Conservation (phyloP, 345 rosid genomes). For the Populus simonii region DNA sequence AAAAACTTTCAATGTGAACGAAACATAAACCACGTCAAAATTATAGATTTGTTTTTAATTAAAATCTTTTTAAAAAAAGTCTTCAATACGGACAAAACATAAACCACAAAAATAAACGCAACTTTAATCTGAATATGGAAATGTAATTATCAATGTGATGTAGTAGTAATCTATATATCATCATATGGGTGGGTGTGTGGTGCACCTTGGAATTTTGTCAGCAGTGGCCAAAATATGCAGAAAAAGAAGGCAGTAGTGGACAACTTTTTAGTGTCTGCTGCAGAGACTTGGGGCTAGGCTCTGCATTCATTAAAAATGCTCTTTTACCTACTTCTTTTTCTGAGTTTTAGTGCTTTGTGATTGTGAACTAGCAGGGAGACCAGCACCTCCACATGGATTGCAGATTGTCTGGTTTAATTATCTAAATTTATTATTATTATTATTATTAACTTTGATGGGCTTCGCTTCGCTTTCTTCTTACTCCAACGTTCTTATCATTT, state of each 20-base stretch:
- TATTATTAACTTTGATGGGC: too few species aligned
- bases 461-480: too few species aligned
- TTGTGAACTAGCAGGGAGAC: slow-evolving; percentile 9
- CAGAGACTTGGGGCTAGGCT: not conserved
- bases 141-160: not conserved
- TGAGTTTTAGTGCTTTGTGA: not conserved
- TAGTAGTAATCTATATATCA: too few species aligned
- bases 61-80: too few species aligned
- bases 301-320: slow-evolving; percentile 10
- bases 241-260: slow-evolving; percentile 1
- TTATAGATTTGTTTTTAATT: too few species aligned
- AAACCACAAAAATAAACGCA: too few species aligned
- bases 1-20: too few species aligned
- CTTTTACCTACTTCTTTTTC: slow-evolving; percentile 9
- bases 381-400: slow-evolving; percentile 22
- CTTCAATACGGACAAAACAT: too few species aligned
- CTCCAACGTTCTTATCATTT: too few species aligned
- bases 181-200: too few species aligned
- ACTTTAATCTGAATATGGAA: not conserved
- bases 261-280: not conserved
- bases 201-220: not conserved
- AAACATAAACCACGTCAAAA: too few species aligned
- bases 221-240: not conserved
- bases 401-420: slow-evolving; percentile 8
- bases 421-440: too few species aligned